Evolutionary conservation across 2,329 filamentous ascomycete species (phyloP).

Genomic region (Diplocarpon rosae): DNA sequence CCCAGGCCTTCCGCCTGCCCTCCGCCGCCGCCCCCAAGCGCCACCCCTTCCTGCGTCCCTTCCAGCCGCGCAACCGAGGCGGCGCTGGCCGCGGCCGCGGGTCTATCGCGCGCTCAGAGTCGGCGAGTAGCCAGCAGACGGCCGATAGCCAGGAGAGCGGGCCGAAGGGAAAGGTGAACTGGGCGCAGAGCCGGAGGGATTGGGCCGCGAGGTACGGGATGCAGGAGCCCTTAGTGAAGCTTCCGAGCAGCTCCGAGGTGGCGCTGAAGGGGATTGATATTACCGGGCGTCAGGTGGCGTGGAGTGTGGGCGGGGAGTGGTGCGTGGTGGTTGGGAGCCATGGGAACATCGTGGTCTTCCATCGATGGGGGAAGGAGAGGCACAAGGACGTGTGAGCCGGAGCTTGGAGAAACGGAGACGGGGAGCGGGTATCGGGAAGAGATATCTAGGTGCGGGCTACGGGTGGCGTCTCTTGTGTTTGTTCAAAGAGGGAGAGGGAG

Average conservation of each 20-base stretch:
- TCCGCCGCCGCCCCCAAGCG: not conserved
- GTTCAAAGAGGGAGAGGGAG: too few relatives aligned
- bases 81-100: constrained; percentile 1
- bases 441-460: not conserved
- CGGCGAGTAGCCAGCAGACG: constrained; percentile 1
- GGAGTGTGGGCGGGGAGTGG: constrained; percentile 24
- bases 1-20: not conserved
- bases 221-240: constrained; percentile 5
- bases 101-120: constrained; percentile 2
- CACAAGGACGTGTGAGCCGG: too few relatives aligned
- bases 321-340: constrained; percentile 25
- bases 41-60: constrained; percentile 17
- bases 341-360: constrained; percentile 12
- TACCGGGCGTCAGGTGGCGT: constrained; percentile 22
- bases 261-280: constrained; percentile 14
- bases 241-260: constrained; percentile 20
- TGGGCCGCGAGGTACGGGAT: constrained; percentile 23
- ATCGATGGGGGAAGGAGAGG: not conserved
- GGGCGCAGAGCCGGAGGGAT: constrained; percentile 6
- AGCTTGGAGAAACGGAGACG: too few relatives aligned
- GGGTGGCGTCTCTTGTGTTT: too few relatives aligned
- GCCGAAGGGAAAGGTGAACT: constrained; percentile 10
- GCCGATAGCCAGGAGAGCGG: constrained; percentile 1
- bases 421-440: not conserved
- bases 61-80: constrained; percentile 11